Evolutionary conservation across 768 basidiomycete species (phyloP).

Genomic region (Cystofilobasidium macerans): DNA sequence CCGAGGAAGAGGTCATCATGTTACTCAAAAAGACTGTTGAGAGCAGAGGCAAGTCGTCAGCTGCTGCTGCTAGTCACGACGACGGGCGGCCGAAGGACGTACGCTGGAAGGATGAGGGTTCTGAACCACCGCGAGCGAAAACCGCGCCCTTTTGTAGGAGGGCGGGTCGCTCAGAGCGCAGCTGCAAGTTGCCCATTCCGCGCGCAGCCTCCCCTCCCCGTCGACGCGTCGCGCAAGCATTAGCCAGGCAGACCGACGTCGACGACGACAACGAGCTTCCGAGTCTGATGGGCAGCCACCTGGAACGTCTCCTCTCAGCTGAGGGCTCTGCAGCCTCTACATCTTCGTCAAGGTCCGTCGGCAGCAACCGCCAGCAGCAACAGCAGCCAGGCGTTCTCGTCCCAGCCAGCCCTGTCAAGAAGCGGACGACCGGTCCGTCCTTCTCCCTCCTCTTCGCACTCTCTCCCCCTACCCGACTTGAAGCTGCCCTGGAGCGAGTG

Average conservation of each 20-base stretch:
- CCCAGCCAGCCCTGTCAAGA: constrained; percentile 22
- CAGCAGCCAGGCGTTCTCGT: constrained; percentile 16
- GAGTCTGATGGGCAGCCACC: neutral
- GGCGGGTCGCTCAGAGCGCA: too few relatives aligned
- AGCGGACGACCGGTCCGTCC: constrained; percentile 4
- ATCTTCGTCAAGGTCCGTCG: neutral
- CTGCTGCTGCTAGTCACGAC: neutral
- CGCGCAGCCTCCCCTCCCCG: too few relatives aligned
- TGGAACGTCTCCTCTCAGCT: neutral
- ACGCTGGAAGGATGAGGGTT: constrained; percentile 12
- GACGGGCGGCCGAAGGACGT: neutral
- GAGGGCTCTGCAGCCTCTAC: constrained; percentile 23
- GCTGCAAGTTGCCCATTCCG: too few relatives aligned
- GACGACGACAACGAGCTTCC: too few relatives aligned
- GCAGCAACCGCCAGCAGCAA: neutral
- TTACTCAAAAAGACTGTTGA: constrained; percentile 10
- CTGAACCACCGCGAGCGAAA: neutral
- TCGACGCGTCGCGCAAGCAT: too few relatives aligned
- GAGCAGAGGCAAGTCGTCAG: neutral
- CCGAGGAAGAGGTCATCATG: constrained; percentile 19
- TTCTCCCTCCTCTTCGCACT: neutral
- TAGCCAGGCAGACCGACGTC: too few relatives aligned
- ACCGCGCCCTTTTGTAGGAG: neutral
- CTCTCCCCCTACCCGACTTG: too few relatives aligned
- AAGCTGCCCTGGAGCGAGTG: too few relatives aligned